Conservation (phyloP, 1,284 basidiomycete species). For the Caloboletus firmus region DNA sequence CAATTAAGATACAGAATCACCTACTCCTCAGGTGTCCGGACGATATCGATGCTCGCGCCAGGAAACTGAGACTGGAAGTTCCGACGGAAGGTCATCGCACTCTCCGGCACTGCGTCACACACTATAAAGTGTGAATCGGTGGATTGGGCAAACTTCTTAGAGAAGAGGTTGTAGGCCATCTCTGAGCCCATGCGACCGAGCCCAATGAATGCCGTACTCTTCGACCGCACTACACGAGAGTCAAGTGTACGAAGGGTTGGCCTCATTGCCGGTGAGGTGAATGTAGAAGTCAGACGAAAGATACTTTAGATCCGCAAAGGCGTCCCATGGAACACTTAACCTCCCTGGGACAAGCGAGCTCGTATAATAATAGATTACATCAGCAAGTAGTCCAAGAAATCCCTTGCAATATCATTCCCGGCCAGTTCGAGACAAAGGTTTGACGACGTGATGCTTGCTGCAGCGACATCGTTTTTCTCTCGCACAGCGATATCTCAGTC, state of each 20-base stretch:
- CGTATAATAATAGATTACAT: conserved; percentile 16
- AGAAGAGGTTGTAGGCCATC: conserved; percentile 84
- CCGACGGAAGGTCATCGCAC: conserved; percentile 54
- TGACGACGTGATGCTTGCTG: conserved; percentile 68
- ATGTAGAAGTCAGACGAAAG: neutral
- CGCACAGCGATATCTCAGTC: conserved; percentile 84
- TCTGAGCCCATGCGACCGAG: conserved; percentile 81
- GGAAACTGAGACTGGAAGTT: conserved; percentile 59
- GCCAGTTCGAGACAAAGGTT: neutral
- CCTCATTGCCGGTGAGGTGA: conserved; percentile 22
- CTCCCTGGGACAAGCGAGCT: neutral
- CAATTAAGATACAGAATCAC: conserved; percentile 29
- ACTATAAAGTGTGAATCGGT: conserved; percentile 62
- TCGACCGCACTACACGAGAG: conserved; percentile 39
- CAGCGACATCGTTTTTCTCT: conserved; percentile 86
- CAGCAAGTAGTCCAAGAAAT: conserved; percentile 3
- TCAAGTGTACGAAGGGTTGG: conserved; percentile 43
- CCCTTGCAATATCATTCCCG: neutral
- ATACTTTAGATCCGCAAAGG: conserved; percentile 3
- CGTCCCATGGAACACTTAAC: neutral
- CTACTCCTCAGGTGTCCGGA: conserved; percentile 66
- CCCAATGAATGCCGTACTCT: conserved; percentile 73
- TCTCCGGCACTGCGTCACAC: conserved; percentile 72
- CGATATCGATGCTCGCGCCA: conserved; percentile 55
- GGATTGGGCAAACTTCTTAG: conserved; percentile 54